Conservation (phyloP, 2,329 filamentous ascomycete species). For the Penicillium capsulatum region DNA sequence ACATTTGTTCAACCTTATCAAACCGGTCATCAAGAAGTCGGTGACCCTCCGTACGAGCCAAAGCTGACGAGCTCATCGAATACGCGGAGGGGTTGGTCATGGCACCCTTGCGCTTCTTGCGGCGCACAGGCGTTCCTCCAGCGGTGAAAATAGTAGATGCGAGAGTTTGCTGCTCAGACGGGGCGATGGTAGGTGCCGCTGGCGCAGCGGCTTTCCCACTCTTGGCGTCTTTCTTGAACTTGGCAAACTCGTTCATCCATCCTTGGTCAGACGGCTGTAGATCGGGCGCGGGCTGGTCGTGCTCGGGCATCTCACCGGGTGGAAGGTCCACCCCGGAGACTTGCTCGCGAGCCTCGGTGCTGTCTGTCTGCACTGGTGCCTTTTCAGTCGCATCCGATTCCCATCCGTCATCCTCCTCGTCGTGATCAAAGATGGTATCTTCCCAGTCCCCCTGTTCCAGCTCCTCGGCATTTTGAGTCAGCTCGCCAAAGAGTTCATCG, state of each 20-base stretch:
- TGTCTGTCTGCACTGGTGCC: constrained; percentile 48
- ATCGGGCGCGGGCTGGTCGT: constrained; percentile 39
- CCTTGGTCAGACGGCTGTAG: constrained; percentile 64
- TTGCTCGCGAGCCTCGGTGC: constrained; percentile 20
- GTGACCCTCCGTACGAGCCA: constrained; percentile 82
- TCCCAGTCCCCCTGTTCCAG: constrained; percentile 78
- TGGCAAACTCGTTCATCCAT: constrained; percentile 89
- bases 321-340: constrained; percentile 19
- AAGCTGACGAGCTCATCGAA: constrained; percentile 85
- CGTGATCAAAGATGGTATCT: constrained; percentile 48
- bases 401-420: constrained; percentile 76
- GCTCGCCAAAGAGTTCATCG: constrained; percentile 75
- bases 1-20: constrained; percentile 82
- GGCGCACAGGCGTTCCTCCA: constrained; percentile 61
- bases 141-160: constrained; percentile 51
- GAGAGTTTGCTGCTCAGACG: constrained; percentile 41
- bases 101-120: constrained; percentile 94
- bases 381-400: constrained; percentile 90
- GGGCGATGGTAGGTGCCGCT: constrained; percentile 35
- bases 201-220: constrained; percentile 35
- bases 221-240: constrained; percentile 79
- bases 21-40: constrained; percentile 84
- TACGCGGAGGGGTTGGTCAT: constrained; percentile 81
- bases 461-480: constrained; percentile 65
- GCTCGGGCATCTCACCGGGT: constrained; percentile 34